Evolutionary conservation across 306 rosid species (phyloP).

Genomic region (Arachis hypogaea): DNA sequence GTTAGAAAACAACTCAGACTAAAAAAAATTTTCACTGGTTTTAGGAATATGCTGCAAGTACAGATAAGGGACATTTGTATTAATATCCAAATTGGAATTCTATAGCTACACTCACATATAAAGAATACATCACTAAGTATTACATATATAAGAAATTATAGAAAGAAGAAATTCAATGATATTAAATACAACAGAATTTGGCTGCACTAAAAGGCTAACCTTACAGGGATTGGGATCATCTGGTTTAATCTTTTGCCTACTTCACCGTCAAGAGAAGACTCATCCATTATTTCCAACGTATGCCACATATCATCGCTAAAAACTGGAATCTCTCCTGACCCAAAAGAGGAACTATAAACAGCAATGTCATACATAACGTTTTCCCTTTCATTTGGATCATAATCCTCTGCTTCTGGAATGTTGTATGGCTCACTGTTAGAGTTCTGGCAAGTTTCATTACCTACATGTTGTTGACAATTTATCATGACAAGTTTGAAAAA

Average conservation of each 20-base stretch:
- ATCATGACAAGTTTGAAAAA: conserved; percentile 22
- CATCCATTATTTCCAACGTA: conserved; percentile 72
- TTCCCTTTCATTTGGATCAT: conserved; percentile 41
- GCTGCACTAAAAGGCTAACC: conserved; percentile 26
- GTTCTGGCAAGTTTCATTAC: conserved; percentile 48
- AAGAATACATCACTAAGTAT: conserved; percentile 8
- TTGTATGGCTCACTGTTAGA: conserved; percentile 35
- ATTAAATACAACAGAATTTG: conserved; percentile 14
- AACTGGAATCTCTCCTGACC: conserved; percentile 46
- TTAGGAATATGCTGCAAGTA: conserved; percentile 85
- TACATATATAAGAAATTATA: conserved; percentile 21
- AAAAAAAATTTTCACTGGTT: conserved; percentile 62
- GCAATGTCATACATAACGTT: conserved; percentile 48
- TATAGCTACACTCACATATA: conserved; percentile 15
- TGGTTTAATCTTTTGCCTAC: conserved; percentile 81
- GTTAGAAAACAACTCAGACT: neutral
- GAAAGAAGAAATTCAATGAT: neutral
- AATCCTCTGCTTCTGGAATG: conserved; percentile 43
- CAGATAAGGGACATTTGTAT: conserved; percentile 27
- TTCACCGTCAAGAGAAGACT: conserved; percentile 62
- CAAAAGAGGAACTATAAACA: conserved; percentile 44
- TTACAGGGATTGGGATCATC: conserved; percentile 90
- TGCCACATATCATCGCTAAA: conserved; percentile 47
- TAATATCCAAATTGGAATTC: conserved; percentile 10
- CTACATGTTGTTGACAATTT: conserved; percentile 46